These are phyloP conservation scores for Antrodiella citrinella DNA, from an alignment of 768 basidiomycete genomes.

Conservation along the genomic window DNA sequence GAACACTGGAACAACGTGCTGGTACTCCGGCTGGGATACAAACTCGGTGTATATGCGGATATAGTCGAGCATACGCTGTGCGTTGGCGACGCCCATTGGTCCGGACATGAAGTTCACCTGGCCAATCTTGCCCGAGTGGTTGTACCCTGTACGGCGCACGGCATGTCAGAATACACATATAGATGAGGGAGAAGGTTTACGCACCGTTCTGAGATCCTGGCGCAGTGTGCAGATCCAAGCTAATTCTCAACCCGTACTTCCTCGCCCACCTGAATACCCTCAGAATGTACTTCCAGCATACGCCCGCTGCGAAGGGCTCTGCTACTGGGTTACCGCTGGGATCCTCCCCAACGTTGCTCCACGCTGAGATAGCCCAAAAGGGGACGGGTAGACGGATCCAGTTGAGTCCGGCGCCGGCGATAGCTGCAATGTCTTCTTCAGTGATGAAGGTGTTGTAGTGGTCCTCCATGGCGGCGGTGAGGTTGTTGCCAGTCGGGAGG, in stretches of 20 bases:
- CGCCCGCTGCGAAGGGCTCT: slow-evolving; percentile 73
- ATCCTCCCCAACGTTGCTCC: slow-evolving; percentile 32
- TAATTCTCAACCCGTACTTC: slow-evolving; percentile 84
- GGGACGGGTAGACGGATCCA: slow-evolving; percentile 76
- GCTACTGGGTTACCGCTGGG: slow-evolving; percentile 10
- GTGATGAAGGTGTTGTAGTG: slow-evolving; percentile 81
- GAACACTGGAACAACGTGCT: slow-evolving; percentile 50
- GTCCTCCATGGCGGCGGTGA: slow-evolving; percentile 30
- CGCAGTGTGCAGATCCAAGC: slow-evolving; percentile 70
- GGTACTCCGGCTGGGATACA: slow-evolving; percentile 68
- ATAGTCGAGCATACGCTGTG: slow-evolving; percentile 68
- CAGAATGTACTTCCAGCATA: slow-evolving; percentile 79
- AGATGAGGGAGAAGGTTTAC: not conserved
- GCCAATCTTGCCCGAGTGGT: slow-evolving; percentile 55
- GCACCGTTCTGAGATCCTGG: slow-evolving; percentile 76
- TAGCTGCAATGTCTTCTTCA: slow-evolving; percentile 22
- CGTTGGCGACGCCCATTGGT: slow-evolving; percentile 84
- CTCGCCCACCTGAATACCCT: slow-evolving; percentile 74
- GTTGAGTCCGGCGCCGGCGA: slow-evolving; percentile 66
- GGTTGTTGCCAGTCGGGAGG: slow-evolving; percentile 39
- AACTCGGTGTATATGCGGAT: slow-evolving; percentile 74
- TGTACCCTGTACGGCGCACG: slow-evolving; percentile 32
- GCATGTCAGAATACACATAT: not conserved
- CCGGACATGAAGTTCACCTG: slow-evolving; percentile 55
- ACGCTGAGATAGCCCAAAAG: slow-evolving; percentile 81